These are phyloP conservation scores for Emmonsiellopsis sp. DNA, from an alignment of 2,329 filamentous ascomycete genomes.

Conservation along the genomic window DNA sequence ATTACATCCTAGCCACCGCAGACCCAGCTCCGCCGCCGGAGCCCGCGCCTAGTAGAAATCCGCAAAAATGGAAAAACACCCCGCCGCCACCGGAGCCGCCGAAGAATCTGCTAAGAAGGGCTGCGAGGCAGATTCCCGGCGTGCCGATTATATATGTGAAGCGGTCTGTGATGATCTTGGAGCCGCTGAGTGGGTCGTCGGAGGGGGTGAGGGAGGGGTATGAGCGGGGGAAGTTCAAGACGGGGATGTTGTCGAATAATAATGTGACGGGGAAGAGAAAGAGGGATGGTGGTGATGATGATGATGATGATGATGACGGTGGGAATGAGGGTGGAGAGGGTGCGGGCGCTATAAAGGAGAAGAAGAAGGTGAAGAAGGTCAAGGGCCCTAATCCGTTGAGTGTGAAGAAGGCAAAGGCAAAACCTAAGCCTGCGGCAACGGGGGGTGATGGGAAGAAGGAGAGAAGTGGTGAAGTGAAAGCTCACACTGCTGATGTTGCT, in stretches of 20 bases:
- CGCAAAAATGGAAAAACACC: slow-evolving; percentile 11
- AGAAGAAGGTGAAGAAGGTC: slow-evolving; percentile 29
- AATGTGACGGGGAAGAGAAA: slow-evolving; percentile 25
- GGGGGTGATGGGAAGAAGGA: slow-evolving; percentile 13
- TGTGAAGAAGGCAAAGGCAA: slow-evolving; percentile 38
- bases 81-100: slow-evolving; percentile 11
- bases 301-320: slow-evolving; percentile 16
- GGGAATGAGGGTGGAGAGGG: slow-evolving; percentile 6
- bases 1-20: slow-evolving; percentile 37
- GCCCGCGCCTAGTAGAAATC: background rate
- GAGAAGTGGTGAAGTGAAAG: slow-evolving; percentile 2
- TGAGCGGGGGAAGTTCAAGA: slow-evolving; percentile 39
- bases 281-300: slow-evolving; percentile 17
- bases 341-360: slow-evolving; percentile 1
- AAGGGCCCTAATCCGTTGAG: slow-evolving; percentile 41
- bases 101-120: slow-evolving; percentile 30
- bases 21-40: slow-evolving; percentile 21
- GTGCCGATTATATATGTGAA: slow-evolving; percentile 43
- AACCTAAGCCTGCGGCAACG: slow-evolving; percentile 11
- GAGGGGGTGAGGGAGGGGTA: slow-evolving; percentile 32
- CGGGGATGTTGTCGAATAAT: slow-evolving; percentile 27
- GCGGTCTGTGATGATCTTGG: slow-evolving; percentile 41
- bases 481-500: background rate
- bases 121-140: slow-evolving; percentile 35
- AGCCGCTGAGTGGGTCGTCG: slow-evolving; percentile 37